These are phyloP conservation scores for Neurospora hispaniola DNA, from an alignment of 495 filamentous ascomycete species.

Conservation along the genomic window DNA sequence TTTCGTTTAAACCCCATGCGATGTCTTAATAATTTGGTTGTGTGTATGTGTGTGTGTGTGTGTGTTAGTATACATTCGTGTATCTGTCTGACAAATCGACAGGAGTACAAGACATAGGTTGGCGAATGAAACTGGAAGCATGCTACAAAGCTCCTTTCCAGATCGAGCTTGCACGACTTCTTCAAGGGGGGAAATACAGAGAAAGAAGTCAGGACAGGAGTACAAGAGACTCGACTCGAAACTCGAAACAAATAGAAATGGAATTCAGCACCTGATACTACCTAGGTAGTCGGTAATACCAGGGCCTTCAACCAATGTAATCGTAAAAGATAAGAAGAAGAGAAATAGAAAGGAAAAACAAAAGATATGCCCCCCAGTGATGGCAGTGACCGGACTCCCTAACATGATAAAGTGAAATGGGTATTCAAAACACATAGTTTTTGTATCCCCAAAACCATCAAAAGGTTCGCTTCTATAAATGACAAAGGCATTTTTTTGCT, in stretches of 20 bases:
- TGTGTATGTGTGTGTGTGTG: not conserved
- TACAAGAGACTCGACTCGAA: not conserved
- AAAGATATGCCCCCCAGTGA: not conserved
- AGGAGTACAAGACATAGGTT: not conserved
- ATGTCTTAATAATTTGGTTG: not conserved
- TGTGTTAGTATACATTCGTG: not conserved
- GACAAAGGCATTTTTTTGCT: not conserved
- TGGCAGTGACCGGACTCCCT: not conserved
- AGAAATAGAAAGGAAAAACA: too few species aligned
- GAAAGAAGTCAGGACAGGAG: not conserved
- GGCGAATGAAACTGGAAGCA: not conserved
- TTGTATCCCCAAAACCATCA: not conserved
- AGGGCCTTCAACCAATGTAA: not conserved
- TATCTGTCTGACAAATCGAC: not conserved
- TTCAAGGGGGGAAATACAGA: not conserved
- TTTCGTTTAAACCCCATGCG: not conserved
- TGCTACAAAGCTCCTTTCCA: not conserved
- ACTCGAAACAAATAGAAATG: not conserved
- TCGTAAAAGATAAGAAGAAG: not conserved
- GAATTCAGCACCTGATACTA: not conserved
- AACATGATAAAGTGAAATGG: not conserved
- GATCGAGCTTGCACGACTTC: not conserved
- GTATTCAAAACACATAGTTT: not conserved
- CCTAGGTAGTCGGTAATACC: not conserved
- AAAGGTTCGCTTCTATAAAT: not conserved